These are phyloP conservation scores for Diaporthe citriasiana DNA, from an alignment of 2,329 filamentous ascomycete species.

Conservation along the genomic window DNA sequence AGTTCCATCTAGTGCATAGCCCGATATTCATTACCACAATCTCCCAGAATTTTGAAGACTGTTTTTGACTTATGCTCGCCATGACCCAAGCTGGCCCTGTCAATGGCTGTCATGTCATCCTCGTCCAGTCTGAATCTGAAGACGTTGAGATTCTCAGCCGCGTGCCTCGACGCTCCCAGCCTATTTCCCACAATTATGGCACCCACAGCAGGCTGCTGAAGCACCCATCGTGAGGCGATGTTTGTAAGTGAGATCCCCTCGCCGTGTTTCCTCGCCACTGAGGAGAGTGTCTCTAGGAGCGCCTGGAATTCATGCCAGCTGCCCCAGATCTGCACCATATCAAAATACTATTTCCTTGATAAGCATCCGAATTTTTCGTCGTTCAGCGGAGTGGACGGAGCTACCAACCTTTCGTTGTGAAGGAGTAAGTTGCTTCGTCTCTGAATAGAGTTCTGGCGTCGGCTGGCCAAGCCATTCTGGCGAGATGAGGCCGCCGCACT, in stretches of 20 bases:
- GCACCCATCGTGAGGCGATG: slow-evolving; percentile 52
- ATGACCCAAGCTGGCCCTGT: slow-evolving; percentile 45
- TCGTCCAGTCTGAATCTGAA: slow-evolving; percentile 48
- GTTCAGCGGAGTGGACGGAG: too few species aligned
- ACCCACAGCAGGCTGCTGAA: slow-evolving; percentile 52
- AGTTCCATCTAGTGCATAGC: slow-evolving; percentile 46
- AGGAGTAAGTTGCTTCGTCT: slow-evolving; percentile 50
- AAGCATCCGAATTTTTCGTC: background rate
- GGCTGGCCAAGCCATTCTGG: slow-evolving; percentile 51
- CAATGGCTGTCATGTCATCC: slow-evolving; percentile 47
- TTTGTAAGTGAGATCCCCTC: slow-evolving; percentile 48
- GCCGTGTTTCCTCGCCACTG: slow-evolving; percentile 46
- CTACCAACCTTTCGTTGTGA: slow-evolving; percentile 52
- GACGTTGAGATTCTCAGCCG: slow-evolving; percentile 48
- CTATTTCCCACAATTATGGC: slow-evolving; percentile 53
- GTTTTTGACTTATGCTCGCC: slow-evolving; percentile 40
- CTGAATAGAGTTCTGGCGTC: slow-evolving; percentile 51
- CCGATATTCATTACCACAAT: slow-evolving; percentile 53
- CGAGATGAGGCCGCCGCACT: slow-evolving; percentile 55
- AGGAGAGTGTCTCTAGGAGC: slow-evolving; percentile 47
- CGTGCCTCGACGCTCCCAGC: slow-evolving; percentile 49
- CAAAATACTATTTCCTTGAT: slow-evolving; percentile 45
- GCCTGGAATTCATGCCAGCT: slow-evolving; percentile 51
- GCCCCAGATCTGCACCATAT: slow-evolving; percentile 51
- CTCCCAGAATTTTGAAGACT: slow-evolving; percentile 49